Base-by-base conservation (phyloP, 768 basidiomycete genomes). In the Suillus weaverae region DNA sequence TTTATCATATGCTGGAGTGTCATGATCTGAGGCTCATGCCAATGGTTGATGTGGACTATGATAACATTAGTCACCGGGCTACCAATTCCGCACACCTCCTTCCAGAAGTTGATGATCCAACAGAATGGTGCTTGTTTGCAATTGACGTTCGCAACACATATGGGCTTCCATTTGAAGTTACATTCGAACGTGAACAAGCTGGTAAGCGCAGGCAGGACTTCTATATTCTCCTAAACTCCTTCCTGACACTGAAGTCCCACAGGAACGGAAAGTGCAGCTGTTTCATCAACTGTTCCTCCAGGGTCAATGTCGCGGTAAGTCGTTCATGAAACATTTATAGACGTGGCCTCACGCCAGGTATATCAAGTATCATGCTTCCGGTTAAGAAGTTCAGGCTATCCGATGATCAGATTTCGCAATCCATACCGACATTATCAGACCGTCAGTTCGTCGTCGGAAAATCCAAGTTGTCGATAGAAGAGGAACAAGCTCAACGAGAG, bases 1-100 rank as follows among this genome's bases (percentile, higher is more conserved):
- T 99, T 14, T 97, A 98, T 73, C 92, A 93, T 69, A 96, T 96
- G 83, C 86, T 99, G 35, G 93, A 97, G 74, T 93, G 92, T 70
- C 84, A 89, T 67, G 82, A 83, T 44, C 90, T 98, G 87, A 89
- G 93, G 68, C 81, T 97, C 66, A 77, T 94, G 41, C 88, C 91
- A 16, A 86, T 92, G 65, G 41, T 62, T 35, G 46, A 62, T 62
- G 35, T 62, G 16, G 62, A 68, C 41, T 55, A 67, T 59, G 68
- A 67, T 61, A 68, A 70, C 53, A 70, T 71, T 53, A 68, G 69
- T 41, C 69, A 65, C 64, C 68, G 55, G 51, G 67, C 61, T 55
- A 71, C 41, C 43, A 67, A 64, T 54, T 70, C 67, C 53, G 70
- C 69, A 66, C 55, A 32, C n/a, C 3, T 48, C 11, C 70, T 81